Percentiles rank a stretch among this genome's conserved stretches.
phyloP scores from a whole-genome alignment of 345 rosid genomes.

The Sisymbrium altissimum region DNA sequence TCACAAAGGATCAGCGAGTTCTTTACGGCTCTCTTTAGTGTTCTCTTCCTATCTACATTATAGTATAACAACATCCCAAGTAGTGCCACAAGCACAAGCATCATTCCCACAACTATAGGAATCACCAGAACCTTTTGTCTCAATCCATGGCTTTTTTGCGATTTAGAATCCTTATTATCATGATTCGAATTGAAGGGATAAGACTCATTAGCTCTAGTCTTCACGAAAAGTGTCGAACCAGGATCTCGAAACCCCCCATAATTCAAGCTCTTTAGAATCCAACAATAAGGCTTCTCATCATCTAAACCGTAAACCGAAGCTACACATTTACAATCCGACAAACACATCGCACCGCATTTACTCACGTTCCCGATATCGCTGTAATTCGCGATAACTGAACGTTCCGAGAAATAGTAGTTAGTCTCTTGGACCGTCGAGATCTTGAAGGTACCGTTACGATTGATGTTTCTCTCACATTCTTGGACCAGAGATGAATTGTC shows the following conservation, averaged over 20 bases:
- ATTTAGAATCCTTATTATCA: constrained; percentile 6
- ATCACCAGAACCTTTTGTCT: constrained; percentile 48
- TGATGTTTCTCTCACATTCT: constrained; percentile 41
- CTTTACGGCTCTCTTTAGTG: constrained; percentile 50
- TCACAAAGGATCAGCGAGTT: constrained; percentile 53
- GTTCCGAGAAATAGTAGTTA: constrained; percentile 64
- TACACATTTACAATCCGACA: constrained; percentile 69
- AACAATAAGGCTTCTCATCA: constrained; percentile 86
- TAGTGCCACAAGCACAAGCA: constrained; percentile 55
- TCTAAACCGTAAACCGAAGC: constrained; percentile 91
- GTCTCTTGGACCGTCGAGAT: constrained; percentile 68
- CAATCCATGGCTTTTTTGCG: constrained; percentile 13
- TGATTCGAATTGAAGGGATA: constrained; percentile 16
- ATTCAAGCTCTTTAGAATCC: constrained; percentile 67
- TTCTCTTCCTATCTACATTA: constrained; percentile 53
- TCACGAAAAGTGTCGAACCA: constrained; percentile 73
- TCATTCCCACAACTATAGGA: constrained; percentile 63
- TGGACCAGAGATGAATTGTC: constrained; percentile 45
- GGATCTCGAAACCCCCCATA: constrained; percentile 83
- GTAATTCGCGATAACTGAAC: constrained; percentile 61
- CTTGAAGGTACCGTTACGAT: constrained; percentile 39
- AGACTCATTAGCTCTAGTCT: constrained; percentile 50
- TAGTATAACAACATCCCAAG: constrained; percentile 66
- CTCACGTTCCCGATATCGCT: constrained; percentile 51
- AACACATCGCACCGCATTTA: constrained; percentile 71